Percentiles rank a stretch among this genome's conserved stretches.
Evolutionary conservation across 2,329 filamentous ascomycete species (phyloP).

Genomic region (Neoascochyta sp.): DNA sequence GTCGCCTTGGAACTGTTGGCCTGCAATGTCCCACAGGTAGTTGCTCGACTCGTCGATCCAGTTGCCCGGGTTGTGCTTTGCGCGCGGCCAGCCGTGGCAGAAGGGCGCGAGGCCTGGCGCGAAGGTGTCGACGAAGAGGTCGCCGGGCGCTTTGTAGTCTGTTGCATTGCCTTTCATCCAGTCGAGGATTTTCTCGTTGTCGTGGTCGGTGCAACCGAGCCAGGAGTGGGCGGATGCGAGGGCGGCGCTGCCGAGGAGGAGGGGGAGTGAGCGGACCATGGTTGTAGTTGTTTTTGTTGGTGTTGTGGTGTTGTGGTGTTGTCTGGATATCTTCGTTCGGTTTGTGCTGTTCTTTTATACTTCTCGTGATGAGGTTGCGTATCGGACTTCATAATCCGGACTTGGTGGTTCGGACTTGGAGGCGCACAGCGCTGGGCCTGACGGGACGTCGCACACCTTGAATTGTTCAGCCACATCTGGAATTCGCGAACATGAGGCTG

Average conservation of each 20-base stretch:
- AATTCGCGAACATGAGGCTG: too few species aligned
- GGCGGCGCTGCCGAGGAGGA: conserved; percentile 3
- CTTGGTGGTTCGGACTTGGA: conserved; percentile 4
- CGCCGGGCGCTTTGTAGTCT: conserved; percentile 4
- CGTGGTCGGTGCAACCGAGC: conserved; percentile 21
- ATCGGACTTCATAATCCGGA: conserved; percentile 6
- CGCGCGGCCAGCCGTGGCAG: conserved; percentile 21
- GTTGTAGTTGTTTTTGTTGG: neutral
- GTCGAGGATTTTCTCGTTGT: conserved; percentile 19
- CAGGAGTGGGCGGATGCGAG: conserved; percentile 21
- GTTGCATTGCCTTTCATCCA: conserved; percentile 19
- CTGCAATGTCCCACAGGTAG: conserved; percentile 13
- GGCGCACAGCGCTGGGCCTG: conserved; percentile 2
- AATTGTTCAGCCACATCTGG: too few species aligned
- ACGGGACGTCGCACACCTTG: neutral
- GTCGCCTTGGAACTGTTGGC: conserved; percentile 1
- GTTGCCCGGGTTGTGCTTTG: conserved; percentile 21
- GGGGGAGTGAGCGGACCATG: conserved; percentile 5
- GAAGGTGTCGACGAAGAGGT: conserved; percentile 9
- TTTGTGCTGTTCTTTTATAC: neutral
- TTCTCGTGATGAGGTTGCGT: neutral
- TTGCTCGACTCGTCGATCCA: conserved; percentile 22
- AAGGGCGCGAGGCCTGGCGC: conserved; percentile 17
- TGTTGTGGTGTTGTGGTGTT: neutral
- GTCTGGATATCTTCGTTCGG: neutral